A percentile compares a stretch with the other conserved stretches of the same genome.
These are phyloP conservation scores for Rhizodiscina lignyota DNA, from an alignment of 495 filamentous ascomycete genomes.

Conservation along the genomic window DNA sequence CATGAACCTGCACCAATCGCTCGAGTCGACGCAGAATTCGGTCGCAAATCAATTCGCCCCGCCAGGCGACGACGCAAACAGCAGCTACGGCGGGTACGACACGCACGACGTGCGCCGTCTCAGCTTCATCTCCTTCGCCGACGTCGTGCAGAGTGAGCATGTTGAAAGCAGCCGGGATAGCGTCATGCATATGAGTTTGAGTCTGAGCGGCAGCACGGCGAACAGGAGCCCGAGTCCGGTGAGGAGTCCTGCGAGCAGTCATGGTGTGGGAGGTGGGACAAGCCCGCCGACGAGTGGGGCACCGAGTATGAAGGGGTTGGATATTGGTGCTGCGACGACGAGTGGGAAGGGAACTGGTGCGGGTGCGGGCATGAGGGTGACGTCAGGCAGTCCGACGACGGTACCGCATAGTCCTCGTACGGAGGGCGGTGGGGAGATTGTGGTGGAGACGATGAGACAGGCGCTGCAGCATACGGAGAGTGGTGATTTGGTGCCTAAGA, in stretches of 20 bases:
- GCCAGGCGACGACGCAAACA: constrained; percentile 36
- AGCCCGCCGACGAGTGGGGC: constrained; percentile 55
- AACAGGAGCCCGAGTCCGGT: constrained; percentile 63
- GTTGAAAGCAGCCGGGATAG: constrained; percentile 42
- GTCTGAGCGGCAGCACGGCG: constrained; percentile 22
- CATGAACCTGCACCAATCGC: not conserved
- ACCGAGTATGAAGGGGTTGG: constrained; percentile 46
- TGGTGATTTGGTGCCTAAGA: constrained; percentile 48
- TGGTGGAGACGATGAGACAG: constrained; percentile 82
- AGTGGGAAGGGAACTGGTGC: not conserved
- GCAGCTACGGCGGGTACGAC: constrained; percentile 59
- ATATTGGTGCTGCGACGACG: constrained; percentile 33
- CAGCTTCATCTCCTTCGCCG: constrained; percentile 87
- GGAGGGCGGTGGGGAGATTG: constrained; percentile 45
- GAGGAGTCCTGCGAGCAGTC: constrained; percentile 49
- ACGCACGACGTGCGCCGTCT: constrained; percentile 62
- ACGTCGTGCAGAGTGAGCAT: constrained; percentile 85
- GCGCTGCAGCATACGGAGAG: constrained; percentile 67
- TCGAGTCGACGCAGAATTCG: not conserved
- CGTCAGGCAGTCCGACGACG: constrained; percentile 26
- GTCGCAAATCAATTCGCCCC: constrained; percentile 16
- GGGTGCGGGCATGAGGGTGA: constrained; percentile 16
- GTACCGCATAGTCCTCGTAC: constrained; percentile 18
- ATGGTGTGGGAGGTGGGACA: constrained; percentile 31
- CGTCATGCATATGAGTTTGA: constrained; percentile 37